Evolutionary conservation across 2,329 filamentous ascomycete genomes (phyloP), one percentile per base, ranked within the genome.

Genomic region (Colletotrichum nymphaeae): DNA sequence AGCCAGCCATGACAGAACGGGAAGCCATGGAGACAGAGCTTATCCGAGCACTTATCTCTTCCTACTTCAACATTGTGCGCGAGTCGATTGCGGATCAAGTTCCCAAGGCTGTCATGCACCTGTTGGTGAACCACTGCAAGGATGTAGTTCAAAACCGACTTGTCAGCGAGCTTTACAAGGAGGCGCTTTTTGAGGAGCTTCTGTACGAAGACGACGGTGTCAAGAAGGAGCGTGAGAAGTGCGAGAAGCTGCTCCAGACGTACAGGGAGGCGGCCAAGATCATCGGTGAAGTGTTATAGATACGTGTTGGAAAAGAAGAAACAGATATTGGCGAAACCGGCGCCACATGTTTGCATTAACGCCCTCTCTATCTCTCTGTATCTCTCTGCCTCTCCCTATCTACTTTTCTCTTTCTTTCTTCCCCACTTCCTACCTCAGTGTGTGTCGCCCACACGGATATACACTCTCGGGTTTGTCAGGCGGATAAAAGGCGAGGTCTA

Each of bases 81-180:
- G 97, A 99, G 84, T 96, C 95, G n/a, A 98, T 98, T 78, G 96
- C 96, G 57, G 97, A 99, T 81, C 96, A 98, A 85, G 97, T 99
- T 12, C 97, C 97, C 77, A 99, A 99, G 86, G 97, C 97, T 5
- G 93, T 99, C 78, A 99, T 99, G 97, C 97, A 99, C 82, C 90
- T 99, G 59, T 90, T 99, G 42, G 97, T 99, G 81, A 99, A 99
- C 84, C 94, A 98, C 86, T 97, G 94, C 85, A 98, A 98, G 83
- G 97, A 99, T 77, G 96, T 96, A 14, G 95, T 99, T 37, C 97
- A 99, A 84, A 99, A 99, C 84, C 91, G 97, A 58, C 91, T 99
- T 7, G 97, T 99, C 70, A 98, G 94, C 81, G 94, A 98, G 82
- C 88, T 99, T 63, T 99, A 99, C 88, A 96, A 94, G 84, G 97